phyloP scores from a whole-genome alignment of 495 filamentous ascomycete genomes.

The Aspergillus nanangensis region DNA sequence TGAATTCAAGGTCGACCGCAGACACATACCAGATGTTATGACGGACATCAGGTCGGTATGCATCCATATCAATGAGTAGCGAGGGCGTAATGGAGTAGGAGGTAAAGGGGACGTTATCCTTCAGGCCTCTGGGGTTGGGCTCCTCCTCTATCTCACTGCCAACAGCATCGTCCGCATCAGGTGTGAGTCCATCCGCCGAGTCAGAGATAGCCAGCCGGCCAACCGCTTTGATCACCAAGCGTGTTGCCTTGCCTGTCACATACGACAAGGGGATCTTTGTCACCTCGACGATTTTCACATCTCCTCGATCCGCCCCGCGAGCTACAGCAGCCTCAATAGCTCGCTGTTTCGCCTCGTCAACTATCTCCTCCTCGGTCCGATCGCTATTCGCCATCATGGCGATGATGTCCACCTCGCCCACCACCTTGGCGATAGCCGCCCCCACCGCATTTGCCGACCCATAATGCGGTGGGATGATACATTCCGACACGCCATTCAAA shows the following conservation, averaged over 20 bases:
- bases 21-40: conserved; percentile 32
- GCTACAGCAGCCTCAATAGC: conserved; percentile 37
- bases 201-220: conserved; percentile 18
- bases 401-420: conserved; percentile 43
- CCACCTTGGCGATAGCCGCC: conserved; percentile 48
- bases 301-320: conserved; percentile 26
- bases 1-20: conserved; percentile 22
- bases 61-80: conserved; percentile 32
- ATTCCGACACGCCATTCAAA: conserved; percentile 12
- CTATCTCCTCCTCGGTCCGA: conserved; percentile 22
- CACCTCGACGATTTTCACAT: conserved; percentile 27
- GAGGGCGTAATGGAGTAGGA: conserved; percentile 4
- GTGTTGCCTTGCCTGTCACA: conserved; percentile 27
- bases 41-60: conserved; percentile 47
- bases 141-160: neutral
- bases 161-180: no score
- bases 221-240: conserved; percentile 28
- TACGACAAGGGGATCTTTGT: conserved; percentile 34
- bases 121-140: neutral
- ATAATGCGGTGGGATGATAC: conserved; percentile 24
- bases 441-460: conserved; percentile 53
- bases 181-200: neutral
- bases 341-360: conserved; percentile 32
- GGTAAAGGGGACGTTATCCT: neutral
- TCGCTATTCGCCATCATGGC: conserved; percentile 25